phyloP scores from a whole-genome alignment of 805 yeast genomes.

The Maudiozyma saulgeensis region DNA sequence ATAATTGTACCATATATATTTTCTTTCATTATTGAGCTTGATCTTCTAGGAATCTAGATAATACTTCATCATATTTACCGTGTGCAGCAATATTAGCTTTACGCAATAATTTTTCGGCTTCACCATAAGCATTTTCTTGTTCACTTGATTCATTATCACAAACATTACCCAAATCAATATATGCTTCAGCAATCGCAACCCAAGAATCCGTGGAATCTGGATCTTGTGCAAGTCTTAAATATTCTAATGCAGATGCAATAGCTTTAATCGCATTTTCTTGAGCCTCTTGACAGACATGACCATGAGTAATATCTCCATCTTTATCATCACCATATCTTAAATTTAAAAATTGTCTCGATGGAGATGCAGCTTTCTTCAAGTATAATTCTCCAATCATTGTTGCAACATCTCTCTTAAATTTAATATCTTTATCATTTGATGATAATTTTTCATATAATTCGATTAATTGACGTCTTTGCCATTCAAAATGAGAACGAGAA shows the following conservation, averaged over 20 bases:
- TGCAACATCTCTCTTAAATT: constrained; percentile 24
- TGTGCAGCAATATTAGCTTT: constrained; percentile 75
- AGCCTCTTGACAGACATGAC: constrained; percentile 30
- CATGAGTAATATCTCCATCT: constrained; percentile 10
- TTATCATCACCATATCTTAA: constrained; percentile 48
- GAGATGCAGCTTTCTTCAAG: constrained; percentile 55
- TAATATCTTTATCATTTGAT: neutral
- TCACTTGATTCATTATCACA: constrained; percentile 53
- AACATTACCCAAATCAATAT: constrained; percentile 69
- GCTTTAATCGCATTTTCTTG: constrained; percentile 40
- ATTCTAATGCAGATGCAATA: constrained; percentile 45
- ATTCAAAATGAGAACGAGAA: constrained; percentile 39
- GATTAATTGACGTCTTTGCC: constrained; percentile 33
- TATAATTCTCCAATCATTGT: constrained; percentile 53
- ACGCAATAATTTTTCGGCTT: constrained; percentile 59
- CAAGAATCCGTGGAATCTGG: constrained; percentile 71
- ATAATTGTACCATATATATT: too few relatives aligned
- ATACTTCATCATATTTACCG: constrained; percentile 58
- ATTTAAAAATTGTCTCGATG: constrained; percentile 44
- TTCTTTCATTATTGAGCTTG: neutral
- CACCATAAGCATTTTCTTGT: constrained; percentile 55
- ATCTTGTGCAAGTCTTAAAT: constrained; percentile 50
- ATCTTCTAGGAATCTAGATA: constrained; percentile 15
- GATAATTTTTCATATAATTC: constrained; percentile 11
- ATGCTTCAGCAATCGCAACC: constrained; percentile 81